phyloP scores from a whole-genome alignment of 2,329 filamentous ascomycete genomes.

The Dactylellina leptospora region DNA sequence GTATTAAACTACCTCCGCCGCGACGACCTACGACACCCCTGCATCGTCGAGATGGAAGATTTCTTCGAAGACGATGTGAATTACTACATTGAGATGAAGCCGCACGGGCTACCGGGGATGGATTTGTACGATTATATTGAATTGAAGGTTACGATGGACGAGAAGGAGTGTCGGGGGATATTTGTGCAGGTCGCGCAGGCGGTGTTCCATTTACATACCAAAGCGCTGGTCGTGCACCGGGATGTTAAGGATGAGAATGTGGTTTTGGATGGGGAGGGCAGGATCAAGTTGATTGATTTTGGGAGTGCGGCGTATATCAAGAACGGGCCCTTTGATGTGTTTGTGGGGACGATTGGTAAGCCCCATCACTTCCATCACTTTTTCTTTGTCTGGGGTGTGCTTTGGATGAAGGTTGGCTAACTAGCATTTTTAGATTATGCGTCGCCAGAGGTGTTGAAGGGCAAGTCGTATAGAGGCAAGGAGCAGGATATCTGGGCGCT shows the following conservation, averaged over 20 bases:
- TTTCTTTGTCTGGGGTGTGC: not conserved
- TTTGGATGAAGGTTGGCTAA: not conserved
- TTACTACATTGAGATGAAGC: constrained; percentile 98
- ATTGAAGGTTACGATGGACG: constrained; percentile 93
- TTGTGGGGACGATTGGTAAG: constrained; percentile 96
- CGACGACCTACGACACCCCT: constrained; percentile 73
- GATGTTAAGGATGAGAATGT: constrained; percentile 99
- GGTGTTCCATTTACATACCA: constrained; percentile 88
- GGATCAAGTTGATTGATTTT: constrained; percentile 97
- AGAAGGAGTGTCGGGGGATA: constrained; percentile 90
- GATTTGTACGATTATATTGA: constrained; percentile 99
- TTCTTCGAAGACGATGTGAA: constrained; percentile 84
- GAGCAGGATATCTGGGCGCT: constrained; percentile 99
- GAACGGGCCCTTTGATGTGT: constrained; percentile 97
- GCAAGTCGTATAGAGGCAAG: constrained; percentile 89
- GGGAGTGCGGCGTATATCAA: constrained; percentile 98
- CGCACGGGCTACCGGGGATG: constrained; percentile 95
- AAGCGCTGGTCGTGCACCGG: constrained; percentile 89
- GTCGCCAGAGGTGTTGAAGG: constrained; percentile 94
- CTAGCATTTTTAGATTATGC: constrained; percentile 78
- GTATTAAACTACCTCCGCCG: constrained; percentile 90
- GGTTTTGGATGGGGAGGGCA: constrained; percentile 90
- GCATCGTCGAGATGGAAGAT: constrained; percentile 77
- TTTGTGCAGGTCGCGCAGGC: constrained; percentile 92
- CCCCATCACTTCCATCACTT: constrained; percentile 24